Conservation (phyloP, 495 filamentous ascomycete genomes). For the Xylaria nigripes region DNA sequence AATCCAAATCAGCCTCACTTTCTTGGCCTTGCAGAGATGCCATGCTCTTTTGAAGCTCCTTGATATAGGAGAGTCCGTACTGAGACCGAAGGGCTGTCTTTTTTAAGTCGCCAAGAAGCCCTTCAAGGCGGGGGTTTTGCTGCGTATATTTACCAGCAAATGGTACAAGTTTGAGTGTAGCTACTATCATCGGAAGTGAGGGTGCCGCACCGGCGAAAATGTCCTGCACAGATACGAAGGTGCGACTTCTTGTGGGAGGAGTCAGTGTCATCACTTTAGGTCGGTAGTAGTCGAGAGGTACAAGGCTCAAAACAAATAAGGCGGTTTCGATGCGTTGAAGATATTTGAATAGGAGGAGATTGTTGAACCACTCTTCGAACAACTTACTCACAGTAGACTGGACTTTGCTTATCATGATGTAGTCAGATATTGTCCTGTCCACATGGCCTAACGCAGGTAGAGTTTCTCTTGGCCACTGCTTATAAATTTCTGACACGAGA, state of each 20-base stretch:
- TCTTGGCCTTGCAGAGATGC: not conserved
- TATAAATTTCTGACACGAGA: not conserved
- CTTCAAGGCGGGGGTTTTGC: not conserved
- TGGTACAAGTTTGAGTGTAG: not conserved
- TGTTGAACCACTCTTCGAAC: constrained; percentile 1
- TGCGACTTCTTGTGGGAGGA: not conserved
- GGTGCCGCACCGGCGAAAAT: not conserved
- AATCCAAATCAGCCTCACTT: not conserved
- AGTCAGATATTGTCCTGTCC: not conserved
- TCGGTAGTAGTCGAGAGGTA: not conserved
- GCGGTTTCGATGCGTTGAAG: not conserved
- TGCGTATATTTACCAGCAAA: not conserved
- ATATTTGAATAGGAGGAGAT: not conserved
- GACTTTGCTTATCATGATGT: not conserved
- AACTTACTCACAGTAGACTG: not conserved
- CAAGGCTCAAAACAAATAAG: not conserved
- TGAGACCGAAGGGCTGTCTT: not conserved
- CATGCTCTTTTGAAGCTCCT: constrained; percentile 7
- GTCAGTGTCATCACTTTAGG: not conserved
- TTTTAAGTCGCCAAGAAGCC: not conserved
- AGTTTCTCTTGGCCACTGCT: constrained; percentile 1
- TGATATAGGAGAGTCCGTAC: not conserved
- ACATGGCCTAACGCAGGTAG: not conserved
- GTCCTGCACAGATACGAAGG: constrained; percentile 5
- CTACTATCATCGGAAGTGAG: not conserved